These are phyloP conservation scores for Blastobotrys indianensis DNA, from an alignment of 1,139 yeast species.

Conservation along the genomic window DNA sequence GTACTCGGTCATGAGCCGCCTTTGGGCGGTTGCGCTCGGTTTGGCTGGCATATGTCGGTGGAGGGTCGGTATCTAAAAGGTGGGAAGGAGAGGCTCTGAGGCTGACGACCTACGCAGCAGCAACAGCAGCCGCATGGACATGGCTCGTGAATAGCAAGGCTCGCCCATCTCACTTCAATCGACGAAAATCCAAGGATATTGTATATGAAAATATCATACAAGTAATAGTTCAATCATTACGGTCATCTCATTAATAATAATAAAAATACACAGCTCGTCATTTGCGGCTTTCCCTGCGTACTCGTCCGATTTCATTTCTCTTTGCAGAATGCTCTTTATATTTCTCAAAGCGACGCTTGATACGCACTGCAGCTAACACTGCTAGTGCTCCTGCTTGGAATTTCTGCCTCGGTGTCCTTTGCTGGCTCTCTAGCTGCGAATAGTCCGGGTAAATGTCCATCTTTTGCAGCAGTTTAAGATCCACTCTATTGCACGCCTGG, in stretches of 20 bases:
- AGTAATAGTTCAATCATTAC: too few relatives aligned
- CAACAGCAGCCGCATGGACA: background rate
- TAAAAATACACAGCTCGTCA: too few relatives aligned
- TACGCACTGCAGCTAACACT: conserved; percentile 53
- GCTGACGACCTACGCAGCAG: background rate
- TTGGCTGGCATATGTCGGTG: background rate
- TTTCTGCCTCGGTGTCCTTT: conserved; percentile 27
- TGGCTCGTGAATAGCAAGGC: background rate
- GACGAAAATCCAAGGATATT: background rate
- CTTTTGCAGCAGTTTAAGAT: conserved; percentile 41
- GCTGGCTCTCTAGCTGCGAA: conserved; percentile 15
- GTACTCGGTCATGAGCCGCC: conserved; percentile 78
- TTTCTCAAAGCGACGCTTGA: conserved; percentile 37
- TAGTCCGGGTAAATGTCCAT: conserved; percentile 51
- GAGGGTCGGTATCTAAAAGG: background rate
- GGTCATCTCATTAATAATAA: too few relatives aligned
- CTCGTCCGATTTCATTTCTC: background rate
- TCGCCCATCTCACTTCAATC: background rate
- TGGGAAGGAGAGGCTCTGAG: background rate
- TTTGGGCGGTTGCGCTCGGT: conserved; percentile 48
- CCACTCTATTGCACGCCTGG: conserved; percentile 38
- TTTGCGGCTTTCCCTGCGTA: too few relatives aligned
- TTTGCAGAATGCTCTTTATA: background rate
- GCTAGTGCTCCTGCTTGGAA: conserved; percentile 43
- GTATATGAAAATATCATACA: background rate